Evolutionary conservation across 495 filamentous ascomycete genomes (phyloP), one percentile per base, ranked within the genome.

Genomic region (Aspergillus ostianus): DNA sequence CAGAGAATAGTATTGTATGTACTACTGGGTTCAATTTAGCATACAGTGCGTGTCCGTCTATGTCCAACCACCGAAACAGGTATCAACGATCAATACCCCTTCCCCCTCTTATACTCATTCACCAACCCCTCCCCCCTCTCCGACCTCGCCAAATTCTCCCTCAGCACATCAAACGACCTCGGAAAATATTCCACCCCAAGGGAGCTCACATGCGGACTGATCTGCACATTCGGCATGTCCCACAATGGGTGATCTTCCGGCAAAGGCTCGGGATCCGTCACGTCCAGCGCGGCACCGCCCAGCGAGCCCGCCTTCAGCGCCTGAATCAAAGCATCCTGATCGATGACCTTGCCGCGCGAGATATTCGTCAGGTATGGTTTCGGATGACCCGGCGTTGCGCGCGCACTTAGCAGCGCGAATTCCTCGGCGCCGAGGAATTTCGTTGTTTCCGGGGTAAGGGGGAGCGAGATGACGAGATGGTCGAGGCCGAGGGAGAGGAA

Each of bases 241-340:
- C 90, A 94, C 32, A 96, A 69, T 57, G 85, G 82, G 70, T 87
- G 82, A 10, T 88, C 85, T 26, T 75, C 60, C 0, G 90, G 89
- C 63, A 96, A 67, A 0, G 92, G 92, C 65, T 96, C 92, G 0
- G 91, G 92, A 56, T 93, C 89, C 9, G 90, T 87, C 0, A 95
- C 92, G 70, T 96, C 92, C 21, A 96, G 72, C 44, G 90, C 90
- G 0, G 91, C 92, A 23, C 90, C 91, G 49, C 84, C 74, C 47
- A 96, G 69, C 18, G 63, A 54, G 0, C 71, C 75, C 1, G 60
- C 61, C 20, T 71, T 62, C 15, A 78, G 51, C 4, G 90, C 85
- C 0, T 72, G 74, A 13, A 93, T 75, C 27, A 96, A 66, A 4
- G 84, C 89, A 15, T 84, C 80, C 50, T 90, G 86, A 51, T 91